These are phyloP conservation scores for Aureobasidium sp. DNA, from an alignment of 2,329 filamentous ascomycete species.

Conservation along the genomic window DNA sequence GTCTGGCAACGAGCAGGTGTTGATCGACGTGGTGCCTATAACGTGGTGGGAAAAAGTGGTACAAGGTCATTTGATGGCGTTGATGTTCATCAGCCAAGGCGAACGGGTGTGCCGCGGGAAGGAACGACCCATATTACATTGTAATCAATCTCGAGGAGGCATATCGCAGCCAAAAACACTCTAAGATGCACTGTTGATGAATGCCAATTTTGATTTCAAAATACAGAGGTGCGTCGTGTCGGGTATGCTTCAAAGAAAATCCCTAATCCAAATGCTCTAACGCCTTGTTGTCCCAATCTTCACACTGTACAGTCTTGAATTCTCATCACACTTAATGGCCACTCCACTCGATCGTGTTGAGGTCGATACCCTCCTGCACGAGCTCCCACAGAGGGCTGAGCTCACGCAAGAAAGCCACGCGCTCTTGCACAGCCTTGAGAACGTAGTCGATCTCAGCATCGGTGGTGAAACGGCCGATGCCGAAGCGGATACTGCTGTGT, in stretches of 20 bases:
- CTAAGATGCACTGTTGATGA: background rate
- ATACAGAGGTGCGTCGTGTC: background rate
- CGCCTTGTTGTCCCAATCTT: background rate
- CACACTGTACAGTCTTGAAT: background rate
- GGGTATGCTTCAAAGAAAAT: background rate
- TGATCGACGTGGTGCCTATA: no score
- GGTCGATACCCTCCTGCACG: slow-evolving; percentile 90
- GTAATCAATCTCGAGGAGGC: background rate
- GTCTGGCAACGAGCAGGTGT: no score
- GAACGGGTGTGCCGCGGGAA: background rate
- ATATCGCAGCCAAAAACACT: background rate
- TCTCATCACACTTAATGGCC: slow-evolving; percentile 60
- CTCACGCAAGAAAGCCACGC: slow-evolving; percentile 88
- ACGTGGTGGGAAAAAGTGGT: no score
- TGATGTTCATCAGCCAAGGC: background rate
- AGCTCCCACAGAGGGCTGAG: slow-evolving; percentile 95
- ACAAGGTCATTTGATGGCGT: background rate
- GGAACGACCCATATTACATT: background rate
- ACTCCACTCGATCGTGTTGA: slow-evolving; percentile 97
- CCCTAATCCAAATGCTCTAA: background rate
- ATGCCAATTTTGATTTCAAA: background rate
- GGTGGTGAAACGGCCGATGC: slow-evolving; percentile 94
- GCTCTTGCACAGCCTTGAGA: slow-evolving; percentile 82
- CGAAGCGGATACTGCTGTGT: slow-evolving; percentile 95
- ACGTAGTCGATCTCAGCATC: slow-evolving; percentile 96